phyloP scores from a whole-genome alignment of 139 green algal genomes.

The Pseudopediastrum boryanum region DNA sequence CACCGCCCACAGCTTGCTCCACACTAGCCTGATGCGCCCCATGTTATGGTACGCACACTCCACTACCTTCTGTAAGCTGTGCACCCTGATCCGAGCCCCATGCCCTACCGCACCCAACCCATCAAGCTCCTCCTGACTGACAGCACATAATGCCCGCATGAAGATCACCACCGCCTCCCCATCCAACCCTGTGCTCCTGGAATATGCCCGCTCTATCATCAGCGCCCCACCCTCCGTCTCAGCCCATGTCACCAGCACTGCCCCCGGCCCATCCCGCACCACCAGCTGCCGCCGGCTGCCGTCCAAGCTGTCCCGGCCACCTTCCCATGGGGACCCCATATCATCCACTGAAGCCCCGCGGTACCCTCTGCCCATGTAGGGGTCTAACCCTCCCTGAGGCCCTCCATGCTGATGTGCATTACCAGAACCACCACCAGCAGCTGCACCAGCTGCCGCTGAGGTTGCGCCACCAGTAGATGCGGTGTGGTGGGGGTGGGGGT shows the following conservation, averaged over 20 bases:
- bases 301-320: conserved; percentile 10
- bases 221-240: conserved; percentile 17
- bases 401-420: conserved; percentile 7
- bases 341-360: neutral
- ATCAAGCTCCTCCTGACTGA: conserved; percentile 85
- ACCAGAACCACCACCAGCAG: neutral
- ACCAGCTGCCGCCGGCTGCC: conserved; percentile 8
- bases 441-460: conserved; percentile 11
- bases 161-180: conserved; percentile 88
- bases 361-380: neutral
- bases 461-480: neutral
- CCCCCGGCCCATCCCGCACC: conserved; percentile 46
- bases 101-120: conserved; percentile 11
- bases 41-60: conserved; percentile 85
- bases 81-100: conserved; percentile 53
- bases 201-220: conserved; percentile 62
- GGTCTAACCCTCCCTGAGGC: neutral
- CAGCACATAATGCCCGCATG: conserved; percentile 82
- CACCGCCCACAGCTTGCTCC: conserved; percentile 85
- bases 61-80: conserved; percentile 77
- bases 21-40: conserved; percentile 87
- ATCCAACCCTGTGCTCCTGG: conserved; percentile 58
- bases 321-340: neutral
- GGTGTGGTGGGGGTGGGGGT: conserved; percentile 7
- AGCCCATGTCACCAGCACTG: conserved; percentile 67